A percentile compares a stretch with the other conserved stretches of the same genome.
These are phyloP conservation scores for Russula ochroleuca DNA, from an alignment of 768 basidiomycete genomes.

Conservation along the genomic window DNA sequence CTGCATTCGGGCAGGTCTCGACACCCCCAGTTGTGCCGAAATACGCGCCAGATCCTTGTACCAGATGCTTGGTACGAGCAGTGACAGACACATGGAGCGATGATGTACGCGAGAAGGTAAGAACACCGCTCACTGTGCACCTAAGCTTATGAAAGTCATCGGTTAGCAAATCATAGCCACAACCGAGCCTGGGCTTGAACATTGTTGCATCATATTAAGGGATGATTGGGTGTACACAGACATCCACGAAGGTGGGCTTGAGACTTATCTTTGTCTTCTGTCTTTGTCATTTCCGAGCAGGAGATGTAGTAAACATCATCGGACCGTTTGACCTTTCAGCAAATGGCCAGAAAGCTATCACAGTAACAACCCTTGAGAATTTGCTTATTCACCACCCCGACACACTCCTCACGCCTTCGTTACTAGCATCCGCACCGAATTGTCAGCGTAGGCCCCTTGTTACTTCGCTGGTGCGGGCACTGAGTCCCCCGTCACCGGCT, in stretches of 20 bases:
- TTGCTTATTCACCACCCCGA: conserved; percentile 89
- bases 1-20: background rate
- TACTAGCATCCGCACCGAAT: conserved; percentile 75
- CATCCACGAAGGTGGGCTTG: conserved; percentile 50
- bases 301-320: conserved; percentile 78
- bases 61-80: conserved; percentile 15
- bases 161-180: conserved; percentile 50
- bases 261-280: background rate
- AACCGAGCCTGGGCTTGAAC: conserved; percentile 38
- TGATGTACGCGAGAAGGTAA: conserved; percentile 22
- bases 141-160: background rate
- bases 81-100: conserved; percentile 14
- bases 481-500: conserved; percentile 57
- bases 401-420: conserved; percentile 83
- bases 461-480: conserved; percentile 54
- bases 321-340: conserved; percentile 40
- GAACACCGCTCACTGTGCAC: background rate
- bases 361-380: conserved; percentile 59
- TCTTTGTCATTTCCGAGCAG: conserved; percentile 37
- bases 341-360: conserved; percentile 38
- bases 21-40: conserved; percentile 1
- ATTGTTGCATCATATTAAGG: conserved; percentile 52
- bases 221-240: conserved; percentile 77
- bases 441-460: conserved; percentile 88
- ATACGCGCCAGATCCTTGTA: conserved; percentile 20